Evolutionary conservation across 2,329 filamentous ascomycete genomes (phyloP).

Genomic region (Rachicladosporium sp.): DNA sequence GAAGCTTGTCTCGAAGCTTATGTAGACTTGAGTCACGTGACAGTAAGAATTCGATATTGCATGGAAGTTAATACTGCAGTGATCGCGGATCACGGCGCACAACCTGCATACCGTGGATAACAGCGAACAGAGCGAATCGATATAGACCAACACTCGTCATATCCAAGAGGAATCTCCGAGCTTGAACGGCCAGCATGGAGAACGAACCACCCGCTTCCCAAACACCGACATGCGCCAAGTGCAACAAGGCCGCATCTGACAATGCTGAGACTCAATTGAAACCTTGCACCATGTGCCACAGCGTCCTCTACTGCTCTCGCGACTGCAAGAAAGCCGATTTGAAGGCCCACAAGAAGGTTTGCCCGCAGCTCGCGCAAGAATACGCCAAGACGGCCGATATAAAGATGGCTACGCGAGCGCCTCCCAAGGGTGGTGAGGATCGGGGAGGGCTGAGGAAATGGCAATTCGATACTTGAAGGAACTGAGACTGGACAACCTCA

Average conservation of each 20-base stretch:
- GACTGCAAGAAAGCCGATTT: constrained; percentile 29
- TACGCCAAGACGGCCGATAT: constrained; percentile 26
- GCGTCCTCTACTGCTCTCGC: constrained; percentile 26
- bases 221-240: constrained; percentile 5
- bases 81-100: too few relatives aligned
- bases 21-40: too few relatives aligned
- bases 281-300: constrained; percentile 28
- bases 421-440: constrained; percentile 21
- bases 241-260: constrained; percentile 1
- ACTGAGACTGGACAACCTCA: too few relatives aligned
- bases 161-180: too few relatives aligned
- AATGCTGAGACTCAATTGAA: constrained; percentile 14
- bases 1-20: too few relatives aligned
- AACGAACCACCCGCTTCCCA: constrained; percentile 1
- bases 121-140: too few relatives aligned
- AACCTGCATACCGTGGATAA: too few relatives aligned
- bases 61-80: too few relatives aligned
- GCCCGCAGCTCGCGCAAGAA: constrained; percentile 26
- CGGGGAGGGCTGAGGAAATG: constrained; percentile 28
- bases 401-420: constrained; percentile 26
- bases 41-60: too few relatives aligned
- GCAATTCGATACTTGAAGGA: constrained; percentile 24
- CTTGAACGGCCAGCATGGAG: too few relatives aligned
- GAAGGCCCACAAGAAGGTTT: constrained; percentile 30
- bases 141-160: too few relatives aligned